Conservation (phyloP, 2,329 filamentous ascomycete species). For the Monosporascus sp. region DNA sequence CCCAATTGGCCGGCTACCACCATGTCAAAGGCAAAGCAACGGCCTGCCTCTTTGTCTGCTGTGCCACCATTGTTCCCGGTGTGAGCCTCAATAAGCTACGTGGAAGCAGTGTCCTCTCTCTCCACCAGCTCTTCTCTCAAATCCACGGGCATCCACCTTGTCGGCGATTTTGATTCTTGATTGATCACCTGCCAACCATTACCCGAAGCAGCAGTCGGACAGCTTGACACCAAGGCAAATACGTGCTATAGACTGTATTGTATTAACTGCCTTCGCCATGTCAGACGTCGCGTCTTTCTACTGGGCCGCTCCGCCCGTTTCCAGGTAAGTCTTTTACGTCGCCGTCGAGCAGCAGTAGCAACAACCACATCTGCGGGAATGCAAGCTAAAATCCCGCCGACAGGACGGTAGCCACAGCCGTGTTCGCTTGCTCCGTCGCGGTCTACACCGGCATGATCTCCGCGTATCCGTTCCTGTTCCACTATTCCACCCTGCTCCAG, state of each 20-base stretch:
- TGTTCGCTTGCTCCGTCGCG: slow-evolving; percentile 57
- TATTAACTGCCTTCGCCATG: slow-evolving; percentile 24
- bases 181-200: too few species aligned
- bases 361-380: not conserved
- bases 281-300: slow-evolving; percentile 35
- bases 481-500: slow-evolving; percentile 47
- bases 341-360: not conserved
- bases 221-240: not conserved
- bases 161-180: too few species aligned
- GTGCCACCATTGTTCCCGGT: slow-evolving; percentile 15
- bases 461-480: slow-evolving; percentile 48
- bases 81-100: slow-evolving; percentile 15
- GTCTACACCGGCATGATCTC: slow-evolving; percentile 54
- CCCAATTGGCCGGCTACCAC: slow-evolving; percentile 20
- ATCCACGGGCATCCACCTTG: too few species aligned
- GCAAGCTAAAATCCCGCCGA: slow-evolving; percentile 9
- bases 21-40: slow-evolving; percentile 21
- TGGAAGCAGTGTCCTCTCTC: slow-evolving; percentile 8
- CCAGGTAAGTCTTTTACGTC: slow-evolving; percentile 27
- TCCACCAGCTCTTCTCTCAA: not conserved
- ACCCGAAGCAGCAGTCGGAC: not conserved
- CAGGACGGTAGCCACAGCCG: slow-evolving; percentile 63
- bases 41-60: slow-evolving; percentile 18
- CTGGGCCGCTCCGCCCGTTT: slow-evolving; percentile 36
- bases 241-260: not conserved